Conservation (phyloP, 345 rosid genomes). For the Clausena lansium region DNA sequence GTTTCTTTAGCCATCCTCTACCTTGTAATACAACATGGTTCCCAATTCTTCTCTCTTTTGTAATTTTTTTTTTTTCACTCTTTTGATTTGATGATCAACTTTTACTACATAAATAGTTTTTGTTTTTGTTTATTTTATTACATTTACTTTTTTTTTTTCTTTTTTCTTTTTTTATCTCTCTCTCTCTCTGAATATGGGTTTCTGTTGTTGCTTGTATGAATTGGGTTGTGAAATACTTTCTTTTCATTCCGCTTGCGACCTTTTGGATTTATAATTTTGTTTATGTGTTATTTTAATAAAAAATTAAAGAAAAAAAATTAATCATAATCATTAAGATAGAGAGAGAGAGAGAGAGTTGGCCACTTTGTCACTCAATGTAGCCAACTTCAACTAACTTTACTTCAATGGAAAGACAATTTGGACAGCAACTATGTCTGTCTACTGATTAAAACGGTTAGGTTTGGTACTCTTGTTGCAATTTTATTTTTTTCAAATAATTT, state of each 20-base stretch:
- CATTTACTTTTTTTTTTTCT: too few relatives aligned
- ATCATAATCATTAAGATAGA: constrained; percentile 28
- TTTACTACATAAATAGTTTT: constrained; percentile 5
- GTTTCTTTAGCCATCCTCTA: constrained; percentile 26
- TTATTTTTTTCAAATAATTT: neutral
- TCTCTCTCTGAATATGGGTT: constrained; percentile 23
- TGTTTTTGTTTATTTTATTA: neutral
- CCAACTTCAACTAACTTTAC: constrained; percentile 49
- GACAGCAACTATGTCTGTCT: constrained; percentile 27
- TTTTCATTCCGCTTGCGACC: constrained; percentile 11
- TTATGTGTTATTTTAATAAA: neutral
- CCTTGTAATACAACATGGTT: constrained; percentile 25
- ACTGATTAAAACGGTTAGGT: constrained; percentile 30
- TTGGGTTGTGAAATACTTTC: constrained; percentile 16
- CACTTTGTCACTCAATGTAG: constrained; percentile 57
- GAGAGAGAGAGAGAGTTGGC: constrained; percentile 38
- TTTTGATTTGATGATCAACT: neutral
- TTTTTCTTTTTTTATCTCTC: neutral
- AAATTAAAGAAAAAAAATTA: neutral
- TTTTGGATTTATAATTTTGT: constrained; percentile 34
- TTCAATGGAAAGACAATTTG: constrained; percentile 52
- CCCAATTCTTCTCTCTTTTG: neutral
- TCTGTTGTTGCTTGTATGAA: constrained; percentile 12
- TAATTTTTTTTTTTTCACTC: neutral
- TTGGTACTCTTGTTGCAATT: constrained; percentile 12